Base-by-base conservation (phyloP, 164 flowering plant genomes). In the Platanus orientalis region DNA sequence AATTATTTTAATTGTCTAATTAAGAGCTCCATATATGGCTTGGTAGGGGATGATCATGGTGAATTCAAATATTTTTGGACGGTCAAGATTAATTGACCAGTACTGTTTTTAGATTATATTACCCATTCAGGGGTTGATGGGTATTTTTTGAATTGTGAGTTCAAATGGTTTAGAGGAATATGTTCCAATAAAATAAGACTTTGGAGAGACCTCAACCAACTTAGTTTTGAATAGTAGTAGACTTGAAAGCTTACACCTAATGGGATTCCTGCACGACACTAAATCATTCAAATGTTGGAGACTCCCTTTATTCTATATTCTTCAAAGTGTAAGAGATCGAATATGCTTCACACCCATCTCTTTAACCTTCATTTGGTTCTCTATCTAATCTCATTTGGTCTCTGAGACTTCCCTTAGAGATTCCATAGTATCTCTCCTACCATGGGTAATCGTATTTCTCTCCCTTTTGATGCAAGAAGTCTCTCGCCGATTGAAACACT, bases 401-500 rank as follows among this genome's bases (percentile, higher is more conserved):
- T 24, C 21, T 34, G n/a, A 28, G 29, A 25, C 56, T 54, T 54
- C 32, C 20, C 16, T 52, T 21, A 13, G 3, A 17, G 16, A 14
- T 39, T 57, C 47, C 23, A 29, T 25, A 12, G 0, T 24, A 24
- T 32, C 30, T 20, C 13, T 61, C 25, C 21, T 28, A 47, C 9
- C 54, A 83, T 81, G 83, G 86, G 83, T 19, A 71, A 62, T 58
- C 64, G 75, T 49, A 25, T 64, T 11, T 12, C 65, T 29, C 29
- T 50, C 39, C 62, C 71, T 32, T 51, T 63, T 44, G 27, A 64
- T 57, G 4, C 58, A 14, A 51, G 36, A 42, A n/a, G 51, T 24
- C 24, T 65, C 45, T 71, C 64, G 44, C 80, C 87, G 0, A 78
- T 87, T 60, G 71, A 81, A 7, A 71, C 73, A 71, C 14, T 61